Base-by-base conservation (phyloP, 2,329 filamentous ascomycete genomes). In the Stenocarpella maydis region DNA sequence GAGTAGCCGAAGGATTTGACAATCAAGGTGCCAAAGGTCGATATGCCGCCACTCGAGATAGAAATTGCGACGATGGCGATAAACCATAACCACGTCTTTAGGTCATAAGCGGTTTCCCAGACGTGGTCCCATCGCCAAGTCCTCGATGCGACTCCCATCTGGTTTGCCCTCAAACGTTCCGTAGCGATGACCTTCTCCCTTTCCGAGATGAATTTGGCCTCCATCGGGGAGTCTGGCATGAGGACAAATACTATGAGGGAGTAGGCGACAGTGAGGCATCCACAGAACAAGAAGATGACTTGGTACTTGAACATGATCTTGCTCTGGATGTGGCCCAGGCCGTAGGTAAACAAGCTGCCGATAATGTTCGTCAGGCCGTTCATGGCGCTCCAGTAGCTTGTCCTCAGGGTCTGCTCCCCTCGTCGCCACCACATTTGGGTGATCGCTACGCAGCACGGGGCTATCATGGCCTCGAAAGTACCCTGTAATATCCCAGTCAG, bases 211-310 rank as follows among this genome's bases (percentile, higher is more conserved):
- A 89, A 90, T 24, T 84, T 86, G 1, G 88, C 84, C 26, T 86
- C 83, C 74, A 89, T 84, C 0, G 90, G 89, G 0, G 87, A 89
- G 73, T 92, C 90, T 0, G 90, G 90, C 82, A 92, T 88, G 64
- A 86, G 84, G 21, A 85, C 67, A 77, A 87, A 82, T 6, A 91
- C 84, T 15, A 85, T 74, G 0, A 81, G 73, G 1, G 85, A 82
- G 70, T 85, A 87, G 1, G 82, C 77, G 7, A 88, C 82, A 0
- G 86, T 88, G 55, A 89, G 76, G 9, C 81, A 73, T 2, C 85
- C 85, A 65, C 82, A 84, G 72, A 84, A 82, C 66, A 86, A 79
- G 26, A 85, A 83, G 21, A 87, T 82, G 73, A 84, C 83, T 77
- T 88, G 86, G 66, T 89, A 88, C 5, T 83, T 77, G 72, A 83